Evolutionary conservation across 2,329 filamentous ascomycete genomes (phyloP), one percentile per base, ranked within the genome.

Genomic region (Fusarium sp.): DNA sequence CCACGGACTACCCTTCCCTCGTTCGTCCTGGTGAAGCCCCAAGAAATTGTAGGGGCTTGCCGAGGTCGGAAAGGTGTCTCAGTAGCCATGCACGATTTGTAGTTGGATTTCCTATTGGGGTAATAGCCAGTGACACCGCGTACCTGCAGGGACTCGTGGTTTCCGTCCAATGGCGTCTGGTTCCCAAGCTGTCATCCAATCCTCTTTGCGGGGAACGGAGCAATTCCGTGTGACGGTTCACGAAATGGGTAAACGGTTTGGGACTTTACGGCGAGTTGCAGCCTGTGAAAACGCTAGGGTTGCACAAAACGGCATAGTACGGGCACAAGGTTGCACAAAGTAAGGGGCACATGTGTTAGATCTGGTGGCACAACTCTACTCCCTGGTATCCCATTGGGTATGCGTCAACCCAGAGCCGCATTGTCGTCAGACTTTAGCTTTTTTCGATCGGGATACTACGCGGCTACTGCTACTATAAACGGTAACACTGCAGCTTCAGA

Each of bases 141-240:
- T 67, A 55, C 67, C 67, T 70, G 68, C 68, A 70, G 68, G 68
- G 68, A 57, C 61, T 68, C 58, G 50, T 34, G 54, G 54, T 46
- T 50, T 70, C 40, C 54, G 8, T 46, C 64, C 64, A 65, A 71
- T 70, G 27, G 44, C 44, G 68, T 49, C 40, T 65, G 68, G 51
- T 68, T 59, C 68, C 64, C 58, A 71, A 68, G 23, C 51, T 61
- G 50, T 61, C 40, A 62, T 51, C 44, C 57, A 59, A 38, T 38
- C 44, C n/a, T 36, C 31, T 70, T 65, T 57, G 34, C 68, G 61
- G 67, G 64, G 59, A 33, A 46, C 31, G 23, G 55, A 33, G 14
- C n/a, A 10, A 40, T 50, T 38, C 20, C 6, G 36, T 68, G 64
- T 49, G 49, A 71, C 64, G 54, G 57, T 18, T 61, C 7, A 65